Percentiles rank a stretch among this genome's conserved stretches.
phyloP scores from a whole-genome alignment of 129 eudicot genomes.

The Mikania micrantha region DNA sequence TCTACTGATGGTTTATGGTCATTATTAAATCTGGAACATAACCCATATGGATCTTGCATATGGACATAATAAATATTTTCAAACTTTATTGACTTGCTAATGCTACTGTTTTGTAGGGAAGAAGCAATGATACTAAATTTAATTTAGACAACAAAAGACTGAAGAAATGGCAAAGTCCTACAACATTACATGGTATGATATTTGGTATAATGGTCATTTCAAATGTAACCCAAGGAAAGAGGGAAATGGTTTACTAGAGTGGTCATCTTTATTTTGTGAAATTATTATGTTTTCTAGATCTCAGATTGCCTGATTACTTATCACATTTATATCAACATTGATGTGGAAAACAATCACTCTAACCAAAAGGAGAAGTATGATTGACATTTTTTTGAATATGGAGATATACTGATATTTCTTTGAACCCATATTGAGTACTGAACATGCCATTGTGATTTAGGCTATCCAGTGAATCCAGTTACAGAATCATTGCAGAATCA shows the following conservation, averaged over 20 bases:
- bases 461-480: constrained; percentile 19
- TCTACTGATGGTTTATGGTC: background rate
- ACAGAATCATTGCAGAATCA: constrained; percentile 30
- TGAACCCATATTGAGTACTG: background rate
- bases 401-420: background rate
- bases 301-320: background rate
- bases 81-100: background rate
- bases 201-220: background rate
- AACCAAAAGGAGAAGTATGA: background rate
- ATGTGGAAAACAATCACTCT: background rate
- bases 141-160: background rate
- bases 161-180: constrained; percentile 29
- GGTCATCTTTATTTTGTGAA: background rate
- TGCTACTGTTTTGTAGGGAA: constrained; percentile 26
- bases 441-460: constrained; percentile 33
- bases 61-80: background rate
- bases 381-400: background rate
- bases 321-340: background rate
- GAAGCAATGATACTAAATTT: constrained; percentile 11
- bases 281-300: background rate
- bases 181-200: constrained; percentile 30
- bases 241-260: background rate
- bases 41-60: background rate
- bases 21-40: background rate
- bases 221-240: background rate